A percentile compares a stretch with the other conserved stretches of the same genome.
phyloP scores from a whole-genome alignment of 768 basidiomycete species.

The Chiua virens region DNA sequence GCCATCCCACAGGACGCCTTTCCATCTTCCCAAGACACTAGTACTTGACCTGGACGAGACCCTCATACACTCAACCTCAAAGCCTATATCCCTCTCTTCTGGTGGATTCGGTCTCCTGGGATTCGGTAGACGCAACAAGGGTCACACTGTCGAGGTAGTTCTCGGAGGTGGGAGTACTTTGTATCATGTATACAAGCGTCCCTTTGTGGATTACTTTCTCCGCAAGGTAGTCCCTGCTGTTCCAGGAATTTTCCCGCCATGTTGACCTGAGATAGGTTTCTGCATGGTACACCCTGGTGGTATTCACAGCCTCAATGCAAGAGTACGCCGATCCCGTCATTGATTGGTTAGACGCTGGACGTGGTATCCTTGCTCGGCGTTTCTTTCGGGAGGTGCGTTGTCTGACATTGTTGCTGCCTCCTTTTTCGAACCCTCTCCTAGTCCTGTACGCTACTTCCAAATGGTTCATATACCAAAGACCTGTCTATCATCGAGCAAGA shows the following conservation, averaged over 20 bases:
- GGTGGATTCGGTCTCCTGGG: slow-evolving; percentile 64
- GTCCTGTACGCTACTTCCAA: slow-evolving; percentile 91
- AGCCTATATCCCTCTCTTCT: slow-evolving; percentile 54
- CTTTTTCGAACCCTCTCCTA: slow-evolving; percentile 29
- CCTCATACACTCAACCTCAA: slow-evolving; percentile 94
- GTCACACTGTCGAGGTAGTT: slow-evolving; percentile 91
- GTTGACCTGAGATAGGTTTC: slow-evolving; percentile 67
- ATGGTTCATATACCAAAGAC: slow-evolving; percentile 95
- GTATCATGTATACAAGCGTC: slow-evolving; percentile 98
- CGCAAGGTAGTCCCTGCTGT: slow-evolving; percentile 61
- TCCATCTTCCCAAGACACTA: slow-evolving; percentile 88
- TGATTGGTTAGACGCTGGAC: slow-evolving; percentile 96
- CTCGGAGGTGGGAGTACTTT: slow-evolving; percentile 84
- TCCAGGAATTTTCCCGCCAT: background rate
- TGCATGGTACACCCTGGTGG: slow-evolving; percentile 96
- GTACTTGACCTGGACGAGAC: slow-evolving; percentile 98
- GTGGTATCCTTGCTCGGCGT: slow-evolving; percentile 84
- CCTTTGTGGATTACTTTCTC: slow-evolving; percentile 94
- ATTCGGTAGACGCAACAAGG: slow-evolving; percentile 57
- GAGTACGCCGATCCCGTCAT: slow-evolving; percentile 99
- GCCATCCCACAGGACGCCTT: slow-evolving; percentile 57
- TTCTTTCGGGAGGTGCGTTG: slow-evolving; percentile 86
- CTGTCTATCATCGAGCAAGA: slow-evolving; percentile 85
- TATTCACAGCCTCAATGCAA: slow-evolving; percentile 98
- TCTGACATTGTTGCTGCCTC: background rate